Conservation (phyloP, 1,284 basidiomycete genomes). For the Peniophora sp. region DNA sequence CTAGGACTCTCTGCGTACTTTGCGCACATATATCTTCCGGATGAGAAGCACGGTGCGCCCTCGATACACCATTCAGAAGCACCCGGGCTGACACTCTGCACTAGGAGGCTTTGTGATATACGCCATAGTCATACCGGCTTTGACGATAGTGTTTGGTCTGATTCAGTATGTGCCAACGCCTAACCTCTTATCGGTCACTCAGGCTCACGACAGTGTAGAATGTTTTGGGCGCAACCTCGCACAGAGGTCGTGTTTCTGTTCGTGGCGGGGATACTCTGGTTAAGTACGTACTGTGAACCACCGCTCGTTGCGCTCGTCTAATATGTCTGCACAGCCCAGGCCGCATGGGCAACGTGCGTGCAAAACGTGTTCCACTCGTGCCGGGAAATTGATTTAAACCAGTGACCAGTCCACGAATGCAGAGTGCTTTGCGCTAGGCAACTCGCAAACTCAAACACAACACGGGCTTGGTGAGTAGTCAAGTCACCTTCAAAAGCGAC, state of each 20-base stretch:
- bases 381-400: conserved; percentile 3
- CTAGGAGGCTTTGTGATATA: conserved; percentile 65
- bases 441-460: conserved; percentile 39
- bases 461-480: conserved; percentile 39
- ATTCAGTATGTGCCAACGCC: conserved; percentile 33
- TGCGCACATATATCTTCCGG: conserved; percentile 55
- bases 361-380: not conserved
- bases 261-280: conserved; percentile 55
- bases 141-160: conserved; percentile 53
- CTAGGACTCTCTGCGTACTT: conserved; percentile 63
- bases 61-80: not conserved
- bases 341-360: conserved; percentile 63
- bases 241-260: conserved; percentile 50
- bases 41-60: conserved; percentile 45
- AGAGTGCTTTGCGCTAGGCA: conserved; percentile 53
- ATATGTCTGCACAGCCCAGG: conserved; percentile 43
- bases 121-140: conserved; percentile 50
- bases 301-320: not conserved
- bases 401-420: conserved; percentile 63
- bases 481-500: not conserved
- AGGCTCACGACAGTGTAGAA: conserved; percentile 25
- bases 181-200: conserved; percentile 1
- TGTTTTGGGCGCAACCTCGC: conserved; percentile 62
- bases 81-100: conserved; percentile 1
- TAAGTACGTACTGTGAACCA: conserved; percentile 35